These are phyloP conservation scores for Colletotrichum siamense DNA, from an alignment of 2,329 filamentous ascomycete species.

Conservation along the genomic window DNA sequence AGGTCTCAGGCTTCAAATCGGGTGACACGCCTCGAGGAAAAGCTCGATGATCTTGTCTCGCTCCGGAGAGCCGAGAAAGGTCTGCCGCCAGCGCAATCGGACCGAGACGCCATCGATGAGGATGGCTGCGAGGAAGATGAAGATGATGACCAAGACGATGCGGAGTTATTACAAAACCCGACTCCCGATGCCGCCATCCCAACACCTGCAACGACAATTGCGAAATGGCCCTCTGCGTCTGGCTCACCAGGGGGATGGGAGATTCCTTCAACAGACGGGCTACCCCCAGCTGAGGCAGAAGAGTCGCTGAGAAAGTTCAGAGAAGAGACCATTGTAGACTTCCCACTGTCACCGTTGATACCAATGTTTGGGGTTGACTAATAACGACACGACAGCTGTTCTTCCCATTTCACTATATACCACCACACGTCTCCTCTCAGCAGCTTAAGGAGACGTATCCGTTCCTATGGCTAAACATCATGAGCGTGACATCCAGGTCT, in stretches of 20 bases:
- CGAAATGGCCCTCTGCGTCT: neutral
- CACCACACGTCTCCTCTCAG: neutral
- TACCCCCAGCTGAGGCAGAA: neutral
- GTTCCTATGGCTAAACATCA: neutral
- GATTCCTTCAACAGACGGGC: accelerated
- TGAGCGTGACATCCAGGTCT: neutral
- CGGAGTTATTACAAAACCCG: accelerated
- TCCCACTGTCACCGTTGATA: no score
- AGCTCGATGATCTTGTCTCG: neutral
- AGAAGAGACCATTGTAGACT: neutral
- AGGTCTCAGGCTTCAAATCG: neutral
- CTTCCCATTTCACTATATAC: neutral
- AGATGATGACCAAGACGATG: neutral
- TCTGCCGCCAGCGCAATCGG: accelerated
- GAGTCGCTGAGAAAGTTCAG: neutral
- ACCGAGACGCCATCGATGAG: accelerated
- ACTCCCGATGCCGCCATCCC: neutral
- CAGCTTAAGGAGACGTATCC: neutral
- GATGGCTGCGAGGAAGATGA: neutral
- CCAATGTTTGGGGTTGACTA: no score
- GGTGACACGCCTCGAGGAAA: neutral
- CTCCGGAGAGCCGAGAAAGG: neutral
- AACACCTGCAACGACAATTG: accelerated
- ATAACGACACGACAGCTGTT: no score
- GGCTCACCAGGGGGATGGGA: accelerated